Percentiles rank a stretch among this genome's conserved stretches.
These are phyloP conservation scores for Mortierella sp. DNA, from an alignment of 371 early-diverging fungal genomes.

Conservation along the genomic window DNA sequence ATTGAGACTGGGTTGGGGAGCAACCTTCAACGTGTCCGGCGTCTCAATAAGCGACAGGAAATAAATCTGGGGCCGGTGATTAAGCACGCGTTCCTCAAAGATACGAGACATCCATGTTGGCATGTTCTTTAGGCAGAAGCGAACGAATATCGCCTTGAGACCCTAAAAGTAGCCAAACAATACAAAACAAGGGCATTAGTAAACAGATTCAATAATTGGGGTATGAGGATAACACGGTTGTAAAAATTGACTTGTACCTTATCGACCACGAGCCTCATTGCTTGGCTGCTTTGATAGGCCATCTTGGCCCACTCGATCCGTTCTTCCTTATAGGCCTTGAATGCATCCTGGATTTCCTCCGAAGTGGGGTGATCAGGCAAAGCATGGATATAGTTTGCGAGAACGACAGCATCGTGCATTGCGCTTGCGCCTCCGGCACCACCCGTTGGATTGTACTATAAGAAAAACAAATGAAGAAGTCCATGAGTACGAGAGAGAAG, in stretches of 20 bases:
- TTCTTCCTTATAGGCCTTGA: slow-evolving; percentile 6
- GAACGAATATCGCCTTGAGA: too few relatives aligned
- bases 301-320: not conserved
- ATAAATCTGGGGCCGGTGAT: too few relatives aligned
- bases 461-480: not conserved
- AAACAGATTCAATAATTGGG: too few relatives aligned
- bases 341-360: not conserved
- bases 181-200: not conserved
- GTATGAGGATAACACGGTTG: not conserved
- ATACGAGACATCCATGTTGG: too few relatives aligned
- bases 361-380: not conserved
- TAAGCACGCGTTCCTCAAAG: too few relatives aligned
- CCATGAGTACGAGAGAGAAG: too few relatives aligned
- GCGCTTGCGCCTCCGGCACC: not conserved
- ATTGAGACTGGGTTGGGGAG: too few relatives aligned
- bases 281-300: not conserved
- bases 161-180: too few relatives aligned
- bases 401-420: not conserved
- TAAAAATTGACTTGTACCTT: not conserved
- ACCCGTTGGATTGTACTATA: not conserved
- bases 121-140: too few relatives aligned
- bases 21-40: too few relatives aligned
- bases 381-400: not conserved
- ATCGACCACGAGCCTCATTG: slow-evolving; percentile 2
- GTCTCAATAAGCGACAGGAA: too few relatives aligned